Evolutionary conservation across 164 flowering plant genomes (phyloP).

Genomic region (Brasenia schreberi): DNA sequence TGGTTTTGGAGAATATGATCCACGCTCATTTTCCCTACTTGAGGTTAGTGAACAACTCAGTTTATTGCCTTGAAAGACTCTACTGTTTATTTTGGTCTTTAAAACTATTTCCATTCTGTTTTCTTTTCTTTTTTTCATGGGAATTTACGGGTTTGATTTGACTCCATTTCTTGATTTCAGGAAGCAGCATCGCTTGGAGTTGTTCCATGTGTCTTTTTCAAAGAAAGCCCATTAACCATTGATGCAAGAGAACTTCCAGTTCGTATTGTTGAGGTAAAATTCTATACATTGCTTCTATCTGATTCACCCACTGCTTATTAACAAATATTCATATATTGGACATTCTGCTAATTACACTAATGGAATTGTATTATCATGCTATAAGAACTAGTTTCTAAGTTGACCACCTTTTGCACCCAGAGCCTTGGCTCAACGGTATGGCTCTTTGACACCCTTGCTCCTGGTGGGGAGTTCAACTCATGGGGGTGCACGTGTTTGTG

Average conservation of each 20-base stretch:
- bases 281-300: neutral
- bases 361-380: too few relatives aligned
- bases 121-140: too few relatives aligned
- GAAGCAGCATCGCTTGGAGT: slow-evolving; percentile 87
- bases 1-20: slow-evolving; percentile 92
- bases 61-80: neutral
- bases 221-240: slow-evolving; percentile 46
- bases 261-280: slow-evolving; percentile 54
- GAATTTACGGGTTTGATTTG: too few relatives aligned
- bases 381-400: too few relatives aligned
- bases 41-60: slow-evolving; percentile 41
- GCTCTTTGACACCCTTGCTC: too few relatives aligned
- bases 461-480: too few relatives aligned
- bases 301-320: neutral
- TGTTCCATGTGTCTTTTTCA: slow-evolving; percentile 51
- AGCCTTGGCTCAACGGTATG: too few relatives aligned
- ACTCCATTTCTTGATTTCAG: slow-evolving; percentile 19
- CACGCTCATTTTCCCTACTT: slow-evolving; percentile 74
- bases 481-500: too few relatives aligned
- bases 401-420: too few relatives aligned
- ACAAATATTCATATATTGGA: too few relatives aligned
- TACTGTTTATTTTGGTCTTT: neutral
- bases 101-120: too few relatives aligned
- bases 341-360: too few relatives aligned
- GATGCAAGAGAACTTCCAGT: slow-evolving; percentile 42